Percentiles rank a stretch among this genome's conserved stretches.
phyloP scores from a whole-genome alignment of 2,329 filamentous ascomycete species.

The Diaporthe batatas region DNA sequence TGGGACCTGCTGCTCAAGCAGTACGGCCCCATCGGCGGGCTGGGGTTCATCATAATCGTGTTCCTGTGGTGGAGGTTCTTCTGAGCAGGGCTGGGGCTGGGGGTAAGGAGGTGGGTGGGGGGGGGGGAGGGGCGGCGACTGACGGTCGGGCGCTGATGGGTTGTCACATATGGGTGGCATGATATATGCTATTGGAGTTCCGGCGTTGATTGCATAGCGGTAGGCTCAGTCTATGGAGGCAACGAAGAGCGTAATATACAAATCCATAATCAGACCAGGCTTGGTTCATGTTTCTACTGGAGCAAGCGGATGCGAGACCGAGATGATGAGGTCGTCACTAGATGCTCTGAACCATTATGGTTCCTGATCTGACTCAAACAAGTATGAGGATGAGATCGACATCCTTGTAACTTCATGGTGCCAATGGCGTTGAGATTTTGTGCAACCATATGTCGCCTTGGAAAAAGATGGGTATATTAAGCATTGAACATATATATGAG shows the following conservation, averaged over 20 bases:
- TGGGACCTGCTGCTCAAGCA: conserved; percentile 98
- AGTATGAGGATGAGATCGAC: background rate
- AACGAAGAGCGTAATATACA: conserved; percentile 20
- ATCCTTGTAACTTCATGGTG: too few relatives aligned
- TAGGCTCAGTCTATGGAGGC: conserved; percentile 25
- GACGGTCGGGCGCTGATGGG: background rate
- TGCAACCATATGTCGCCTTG: background rate
- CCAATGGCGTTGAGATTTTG: background rate
- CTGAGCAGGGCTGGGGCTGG: conserved; percentile 63
- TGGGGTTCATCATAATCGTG: conserved; percentile 85
- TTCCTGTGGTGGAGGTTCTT: conserved; percentile 97
- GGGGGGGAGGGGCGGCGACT: background rate
- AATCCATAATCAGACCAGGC: background rate
- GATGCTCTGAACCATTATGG: background rate
- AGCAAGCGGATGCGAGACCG: background rate
- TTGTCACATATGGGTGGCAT: background rate
- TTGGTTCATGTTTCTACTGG: background rate
- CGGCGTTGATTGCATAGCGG: conserved; percentile 40
- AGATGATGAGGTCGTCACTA: background rate
- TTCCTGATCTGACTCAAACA: background rate
- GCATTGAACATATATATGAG: conserved; percentile 26
- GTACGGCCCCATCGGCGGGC: conserved; percentile 89
- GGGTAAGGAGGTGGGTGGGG: too few relatives aligned
- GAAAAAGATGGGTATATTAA: conserved; percentile 17
- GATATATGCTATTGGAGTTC: conserved; percentile 30